Percentiles rank a stretch among this genome's conserved stretches.
phyloP scores from a whole-genome alignment of 2,329 filamentous ascomycete genomes.

The Aquanectria penicillioides region DNA sequence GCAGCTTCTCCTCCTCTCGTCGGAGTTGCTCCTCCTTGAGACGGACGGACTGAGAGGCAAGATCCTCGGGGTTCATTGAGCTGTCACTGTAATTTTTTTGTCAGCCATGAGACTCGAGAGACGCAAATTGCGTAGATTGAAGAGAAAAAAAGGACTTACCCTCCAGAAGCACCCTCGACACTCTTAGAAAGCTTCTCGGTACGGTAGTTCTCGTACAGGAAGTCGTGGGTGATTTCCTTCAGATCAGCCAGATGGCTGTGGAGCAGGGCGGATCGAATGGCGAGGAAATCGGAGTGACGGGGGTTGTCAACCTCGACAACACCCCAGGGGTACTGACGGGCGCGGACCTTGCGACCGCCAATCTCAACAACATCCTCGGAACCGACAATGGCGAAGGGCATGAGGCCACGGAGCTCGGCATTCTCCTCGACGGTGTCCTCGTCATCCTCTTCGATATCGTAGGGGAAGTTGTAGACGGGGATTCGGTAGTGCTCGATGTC shows the following conservation, averaged over 20 bases:
- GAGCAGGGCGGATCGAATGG: constrained; percentile 93
- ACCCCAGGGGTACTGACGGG: constrained; percentile 98
- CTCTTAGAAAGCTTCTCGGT: constrained; percentile 99
- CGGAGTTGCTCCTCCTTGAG: constrained; percentile 99
- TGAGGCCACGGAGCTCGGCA: constrained; percentile 93
- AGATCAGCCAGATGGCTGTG: constrained; percentile 98
- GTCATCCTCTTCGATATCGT: constrained; percentile 99
- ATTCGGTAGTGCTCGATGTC: constrained; percentile 99
- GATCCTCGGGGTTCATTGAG: constrained; percentile 97
- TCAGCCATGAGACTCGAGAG: constrained; percentile 48
- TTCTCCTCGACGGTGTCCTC: constrained; percentile 99
- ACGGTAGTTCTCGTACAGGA: constrained; percentile 99
- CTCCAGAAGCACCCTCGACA: constrained; percentile 87
- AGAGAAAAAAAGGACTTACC: constrained; percentile 67
- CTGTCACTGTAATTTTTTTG: constrained; percentile 58
- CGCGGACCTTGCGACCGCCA: constrained; percentile 89
- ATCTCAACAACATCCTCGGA: constrained; percentile 97
- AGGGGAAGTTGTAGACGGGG: constrained; percentile 99
- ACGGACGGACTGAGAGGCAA: constrained; percentile 95
- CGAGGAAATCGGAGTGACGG: constrained; percentile 97
- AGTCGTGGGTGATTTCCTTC: constrained; percentile 99
- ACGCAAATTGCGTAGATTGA: too few species aligned
- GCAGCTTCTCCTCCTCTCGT: constrained; percentile 99
- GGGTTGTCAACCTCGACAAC: constrained; percentile 99
- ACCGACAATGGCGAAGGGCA: constrained; percentile 99